phyloP scores from a whole-genome alignment of 805 yeast species.

The Starmerella powellii region DNA sequence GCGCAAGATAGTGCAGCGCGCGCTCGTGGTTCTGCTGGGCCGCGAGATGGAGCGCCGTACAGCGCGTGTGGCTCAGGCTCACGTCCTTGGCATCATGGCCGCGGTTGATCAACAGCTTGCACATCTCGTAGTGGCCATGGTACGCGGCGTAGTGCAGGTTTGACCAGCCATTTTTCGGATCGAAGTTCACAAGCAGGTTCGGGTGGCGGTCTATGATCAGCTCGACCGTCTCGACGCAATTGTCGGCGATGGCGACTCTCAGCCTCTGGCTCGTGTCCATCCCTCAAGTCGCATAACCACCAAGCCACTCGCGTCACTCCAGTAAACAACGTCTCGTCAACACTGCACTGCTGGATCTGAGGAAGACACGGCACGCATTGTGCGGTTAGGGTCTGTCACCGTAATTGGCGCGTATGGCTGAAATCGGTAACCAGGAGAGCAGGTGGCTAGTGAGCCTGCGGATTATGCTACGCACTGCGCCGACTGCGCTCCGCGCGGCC shows the following conservation, averaged over 20 bases:
- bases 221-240: conserved; percentile 50
- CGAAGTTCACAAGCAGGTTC: conserved; percentile 52
- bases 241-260: conserved; percentile 54
- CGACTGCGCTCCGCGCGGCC: no score
- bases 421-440: no score
- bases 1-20: conserved; percentile 59
- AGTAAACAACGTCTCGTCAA: no score
- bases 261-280: conserved; percentile 59
- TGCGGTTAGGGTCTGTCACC: no score
- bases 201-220: conserved; percentile 60
- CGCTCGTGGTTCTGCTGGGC: conserved; percentile 53
- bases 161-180: conserved; percentile 69
- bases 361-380: no score
- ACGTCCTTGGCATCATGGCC: conserved; percentile 46
- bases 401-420: no score
- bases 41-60: conserved; percentile 63
- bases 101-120: conserved; percentile 41
- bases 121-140: conserved; percentile 57
- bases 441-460: no score
- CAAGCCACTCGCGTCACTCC: no score
- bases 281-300: background rate
- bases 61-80: conserved; percentile 40
- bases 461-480: no score
- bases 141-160: conserved; percentile 70
- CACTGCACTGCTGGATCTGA: no score